These are phyloP conservation scores for Aspergillus sojae DNA, from an alignment of 2,329 filamentous ascomycete species.

Conservation along the genomic window DNA sequence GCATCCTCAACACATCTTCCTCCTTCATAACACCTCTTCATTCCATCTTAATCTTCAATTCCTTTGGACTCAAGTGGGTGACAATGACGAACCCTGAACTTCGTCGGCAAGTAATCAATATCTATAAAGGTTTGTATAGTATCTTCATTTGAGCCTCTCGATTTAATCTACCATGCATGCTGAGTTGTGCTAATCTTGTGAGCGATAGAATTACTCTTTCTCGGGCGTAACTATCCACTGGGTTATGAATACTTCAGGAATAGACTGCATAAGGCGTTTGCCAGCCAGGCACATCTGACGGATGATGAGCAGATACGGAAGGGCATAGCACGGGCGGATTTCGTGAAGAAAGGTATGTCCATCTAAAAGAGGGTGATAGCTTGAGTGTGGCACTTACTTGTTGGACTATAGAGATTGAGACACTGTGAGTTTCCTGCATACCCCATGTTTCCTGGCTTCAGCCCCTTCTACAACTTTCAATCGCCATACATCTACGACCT, in stretches of 20 bases:
- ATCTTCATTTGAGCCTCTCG: background rate
- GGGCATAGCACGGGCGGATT: constrained; percentile 77
- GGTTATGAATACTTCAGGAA: constrained; percentile 82
- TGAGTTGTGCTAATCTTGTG: background rate
- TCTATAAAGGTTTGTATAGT: constrained; percentile 75
- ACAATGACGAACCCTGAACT: constrained; percentile 59
- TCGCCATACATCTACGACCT: background rate
- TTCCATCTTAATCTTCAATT: background rate
- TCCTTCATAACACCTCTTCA: constrained; percentile 1
- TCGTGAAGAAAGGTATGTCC: constrained; percentile 81
- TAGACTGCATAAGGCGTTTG: constrained; percentile 83
- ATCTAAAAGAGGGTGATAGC: background rate
- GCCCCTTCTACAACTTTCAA: background rate
- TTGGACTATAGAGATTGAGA: constrained; percentile 74
- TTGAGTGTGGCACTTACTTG: constrained; percentile 1
- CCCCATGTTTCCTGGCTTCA: background rate
- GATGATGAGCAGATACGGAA: constrained; percentile 75
- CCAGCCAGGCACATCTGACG: constrained; percentile 68
- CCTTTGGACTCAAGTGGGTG: constrained; percentile 6
- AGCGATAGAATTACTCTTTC: constrained; percentile 72
- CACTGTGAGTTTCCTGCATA: constrained; percentile 65
- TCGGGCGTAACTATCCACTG: constrained; percentile 83
- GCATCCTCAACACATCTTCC: constrained; percentile 1
- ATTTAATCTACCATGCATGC: background rate
- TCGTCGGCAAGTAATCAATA: constrained; percentile 74